Conservation (phyloP, 176 grass and related monocot species). For the Ensete ventricosum region DNA sequence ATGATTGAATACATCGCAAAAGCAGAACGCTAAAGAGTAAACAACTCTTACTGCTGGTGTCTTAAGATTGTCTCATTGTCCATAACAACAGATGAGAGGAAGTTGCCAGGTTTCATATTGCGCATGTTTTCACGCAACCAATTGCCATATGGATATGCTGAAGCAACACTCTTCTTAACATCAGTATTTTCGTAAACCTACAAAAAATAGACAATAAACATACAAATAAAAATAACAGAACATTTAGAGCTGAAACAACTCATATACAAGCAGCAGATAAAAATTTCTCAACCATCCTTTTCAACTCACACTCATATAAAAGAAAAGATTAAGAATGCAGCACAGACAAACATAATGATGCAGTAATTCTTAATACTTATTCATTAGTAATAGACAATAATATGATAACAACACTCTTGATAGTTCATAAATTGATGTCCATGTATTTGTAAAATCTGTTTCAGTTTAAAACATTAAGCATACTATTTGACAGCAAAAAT, state of each 20-base stretch:
- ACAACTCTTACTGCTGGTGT: conserved; percentile 81
- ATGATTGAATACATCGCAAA: neutral
- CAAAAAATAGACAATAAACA: conserved; percentile 12
- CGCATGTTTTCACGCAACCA: conserved; percentile 80
- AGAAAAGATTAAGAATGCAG: neutral
- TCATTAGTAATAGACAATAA: no score
- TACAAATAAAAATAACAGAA: neutral
- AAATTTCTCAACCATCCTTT: neutral
- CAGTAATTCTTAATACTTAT: no score
- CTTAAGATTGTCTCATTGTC: conserved; percentile 75
- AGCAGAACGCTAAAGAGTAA: conserved; percentile 11
- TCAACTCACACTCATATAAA: neutral
- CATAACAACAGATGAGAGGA: conserved; percentile 72
- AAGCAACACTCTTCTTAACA: conserved; percentile 82
- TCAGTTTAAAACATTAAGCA: no score
- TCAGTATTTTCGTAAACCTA: conserved; percentile 98
- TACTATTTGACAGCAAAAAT: no score
- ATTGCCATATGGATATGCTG: conserved; percentile 50
- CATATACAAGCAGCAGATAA: neutral
- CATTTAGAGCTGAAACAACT: neutral
- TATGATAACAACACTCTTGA: no score
- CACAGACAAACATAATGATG: neutral
- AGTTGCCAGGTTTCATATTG: conserved; percentile 88
- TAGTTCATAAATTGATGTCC: no score
- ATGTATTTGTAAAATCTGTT: no score